Evolutionary conservation across 2,329 filamentous ascomycete genomes (phyloP), one percentile per base, ranked within the genome.

Genomic region (Sarocladium kiliense): DNA sequence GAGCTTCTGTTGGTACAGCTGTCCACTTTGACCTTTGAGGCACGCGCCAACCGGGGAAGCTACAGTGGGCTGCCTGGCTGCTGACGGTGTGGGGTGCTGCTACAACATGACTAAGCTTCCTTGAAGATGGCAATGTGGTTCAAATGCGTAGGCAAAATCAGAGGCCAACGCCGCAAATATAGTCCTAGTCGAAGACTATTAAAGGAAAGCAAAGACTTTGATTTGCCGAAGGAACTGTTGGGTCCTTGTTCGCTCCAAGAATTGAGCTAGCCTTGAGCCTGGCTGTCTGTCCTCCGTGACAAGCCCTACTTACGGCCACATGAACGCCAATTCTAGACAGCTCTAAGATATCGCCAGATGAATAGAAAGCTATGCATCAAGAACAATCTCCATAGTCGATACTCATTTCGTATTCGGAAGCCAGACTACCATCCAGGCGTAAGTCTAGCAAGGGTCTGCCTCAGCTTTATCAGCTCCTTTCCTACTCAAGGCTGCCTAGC

Each of bases 1-100:
- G 16, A 23, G 47, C 47, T 21, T 51, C 47, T 27, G 47, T 34
- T 21, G 27, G 47, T 51, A 51, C 47, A 51, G 47, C 47, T 51
- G 47, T 51, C 47, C 47, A 51, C 47, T 34, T 51, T 51, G 11
- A 7, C n/a, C n/a, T n/a, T 23, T 12, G 6, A 21, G 39, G 7
- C 14, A 21, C 19, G 18, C 12, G 26, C 9, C 18, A 9, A 45
- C 18, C 23, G 25, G 6, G 18, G 26, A 51, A 51, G 47, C 47
- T 51, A 51, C 47, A 51, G 47, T 23, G 47, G 47, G 30, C 11
- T 23, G 47, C n/a, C 7, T 23, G n/a, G 27, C 18, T 51, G 26
- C 27, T 51, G 47, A 51, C 27, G 7, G 14, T 51, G 47, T 27
- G 44, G 47, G 47, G 23, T 16, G 14, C 18, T n/a, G 7, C 27